Evolutionary conservation across 805 yeast species (phyloP), one percentile per base, ranked within the genome.

Genomic region (Kodamaea kakaduensis): DNA sequence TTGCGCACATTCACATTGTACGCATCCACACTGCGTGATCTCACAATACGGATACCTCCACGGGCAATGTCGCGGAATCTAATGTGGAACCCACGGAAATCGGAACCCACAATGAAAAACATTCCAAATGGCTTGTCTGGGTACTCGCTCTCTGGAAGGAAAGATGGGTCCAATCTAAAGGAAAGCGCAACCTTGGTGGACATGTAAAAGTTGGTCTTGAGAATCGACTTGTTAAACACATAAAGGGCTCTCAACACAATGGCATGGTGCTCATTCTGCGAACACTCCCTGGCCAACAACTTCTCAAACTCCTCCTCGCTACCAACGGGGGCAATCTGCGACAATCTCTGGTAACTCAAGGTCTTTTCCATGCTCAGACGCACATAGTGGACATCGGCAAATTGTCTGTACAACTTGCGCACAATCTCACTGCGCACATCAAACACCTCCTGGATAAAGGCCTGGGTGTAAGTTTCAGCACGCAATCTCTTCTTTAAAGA

Each of bases 61-160:
- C 98, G 78, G 14, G 98, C 95, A 55, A 90, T 88, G 61, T 90
- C 97, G 59, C 96, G 79, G 68, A 90, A 90, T 61, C 98, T 77
- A 43, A 93, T 82, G 58, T 90, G 98, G 83, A 90, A 93, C 17
- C 97, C 98, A 60, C 96, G 77, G 66, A 90, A 90, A 56, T 93
- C 96, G 45, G 88, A 84, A 44, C 98, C 98, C 44, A 93, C 96
- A 40, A 89, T 84, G 48, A 90, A 80, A 67, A 90, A 90, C 82
- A 90, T 84, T 46, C 97, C 98, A 55, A 69, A 93, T 37, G 96
- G 94, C 29, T 82, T 83, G 47, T 86, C 90, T 25, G 97, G 95
- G 59, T 89, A 90, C 67, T 90, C 98, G 19, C 78, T 62, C 37
- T 59, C 59, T 30, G 97, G 96, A 61, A 90, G 73, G 66, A 89